Evolutionary conservation across 768 basidiomycete genomes (phyloP), one percentile per base, ranked within the genome.

Genomic region (Boletus insuetus): DNA sequence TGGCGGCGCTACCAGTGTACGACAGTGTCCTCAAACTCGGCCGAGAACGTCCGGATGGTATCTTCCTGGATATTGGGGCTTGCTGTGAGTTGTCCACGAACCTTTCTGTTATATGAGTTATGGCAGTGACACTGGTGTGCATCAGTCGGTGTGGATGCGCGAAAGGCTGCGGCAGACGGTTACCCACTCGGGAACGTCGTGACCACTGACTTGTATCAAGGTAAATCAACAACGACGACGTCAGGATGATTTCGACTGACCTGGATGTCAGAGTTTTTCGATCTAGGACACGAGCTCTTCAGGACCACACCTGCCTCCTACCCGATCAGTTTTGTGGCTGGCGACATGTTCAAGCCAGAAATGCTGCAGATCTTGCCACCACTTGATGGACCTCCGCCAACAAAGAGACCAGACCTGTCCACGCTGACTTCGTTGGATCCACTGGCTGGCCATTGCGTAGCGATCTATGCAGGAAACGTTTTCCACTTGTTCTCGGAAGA

Each of bases 211-310:
- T 54, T 81, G n/a, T 17, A 46, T 3, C 39, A 68, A 49, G 75
- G 78, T 75, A 40, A 51, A 47, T 16, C 17, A n/a, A 19, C 12
- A 3, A 17, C n/a, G 2, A 9, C 22, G 9, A 7, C 24, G 14
- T 34, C 14, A 14, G 32, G 19, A 16, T 14, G 29, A 22, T 32
- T 3, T 17, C 17, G 20, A 48, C 8, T 43, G 20, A 19, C 26
- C 37, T 22, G 3, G 12, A 24, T 29, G 14, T 31, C 24, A 85
- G 85, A 66, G 4, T 86, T 82, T 56, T 83, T 81, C 79, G 72
- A 79, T 6, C 68, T 79, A 10, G 84, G 84, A 1, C 84, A 87
- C 55, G 76, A 79, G 19, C 71, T 88, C 14, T 88, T 86, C 73
- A 78, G 66, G 49, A 76, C 80, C 3, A 82, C 79, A 0, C 75